Conservation (phyloP, 306 rosid genomes). For the Vigna hirtella region DNA sequence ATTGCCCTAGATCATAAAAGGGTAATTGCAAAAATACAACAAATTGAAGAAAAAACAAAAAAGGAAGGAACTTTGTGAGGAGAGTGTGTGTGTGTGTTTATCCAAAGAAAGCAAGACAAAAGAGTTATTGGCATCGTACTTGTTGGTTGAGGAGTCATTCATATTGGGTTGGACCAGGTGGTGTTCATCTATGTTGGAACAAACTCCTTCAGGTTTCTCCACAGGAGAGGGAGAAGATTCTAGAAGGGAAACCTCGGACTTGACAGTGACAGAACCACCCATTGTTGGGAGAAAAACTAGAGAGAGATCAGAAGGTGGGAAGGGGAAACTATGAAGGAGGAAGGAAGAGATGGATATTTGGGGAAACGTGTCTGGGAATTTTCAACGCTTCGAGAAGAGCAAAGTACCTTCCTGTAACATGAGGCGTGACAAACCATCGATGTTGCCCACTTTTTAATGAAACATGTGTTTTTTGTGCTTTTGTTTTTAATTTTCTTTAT, state of each 20-base stretch:
- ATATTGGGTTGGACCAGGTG: slow-evolving; percentile 17
- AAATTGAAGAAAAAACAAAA: not conserved
- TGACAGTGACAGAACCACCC: slow-evolving; percentile 48
- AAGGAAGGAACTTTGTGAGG: not conserved
- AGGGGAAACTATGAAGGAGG: not conserved
- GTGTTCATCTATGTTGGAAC: slow-evolving; percentile 10
- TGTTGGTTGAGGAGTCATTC: slow-evolving; percentile 31
- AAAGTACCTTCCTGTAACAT: not conserved
- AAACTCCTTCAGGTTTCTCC: slow-evolving; percentile 14
- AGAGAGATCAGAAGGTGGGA: not conserved
- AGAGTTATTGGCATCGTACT: slow-evolving; percentile 24
- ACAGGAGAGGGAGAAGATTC: slow-evolving; percentile 40
- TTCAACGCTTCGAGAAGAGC: slow-evolving; percentile 5
- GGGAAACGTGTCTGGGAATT: not conserved
- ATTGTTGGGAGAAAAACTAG: not conserved
- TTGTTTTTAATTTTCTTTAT: not conserved
- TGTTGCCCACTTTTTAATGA: slow-evolving; percentile 30
- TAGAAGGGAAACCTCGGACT: slow-evolving; percentile 33
- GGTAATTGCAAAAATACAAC: not conserved
- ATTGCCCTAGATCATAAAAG: not conserved
- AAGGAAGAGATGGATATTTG: not conserved
- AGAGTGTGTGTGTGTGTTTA: not conserved
- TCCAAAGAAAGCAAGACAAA: slow-evolving; percentile 34
- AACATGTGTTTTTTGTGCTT: slow-evolving; percentile 46
- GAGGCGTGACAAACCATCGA: not conserved